Base-by-base conservation (phyloP, 148 eudicot genomes). In the Silene latifolia region DNA sequence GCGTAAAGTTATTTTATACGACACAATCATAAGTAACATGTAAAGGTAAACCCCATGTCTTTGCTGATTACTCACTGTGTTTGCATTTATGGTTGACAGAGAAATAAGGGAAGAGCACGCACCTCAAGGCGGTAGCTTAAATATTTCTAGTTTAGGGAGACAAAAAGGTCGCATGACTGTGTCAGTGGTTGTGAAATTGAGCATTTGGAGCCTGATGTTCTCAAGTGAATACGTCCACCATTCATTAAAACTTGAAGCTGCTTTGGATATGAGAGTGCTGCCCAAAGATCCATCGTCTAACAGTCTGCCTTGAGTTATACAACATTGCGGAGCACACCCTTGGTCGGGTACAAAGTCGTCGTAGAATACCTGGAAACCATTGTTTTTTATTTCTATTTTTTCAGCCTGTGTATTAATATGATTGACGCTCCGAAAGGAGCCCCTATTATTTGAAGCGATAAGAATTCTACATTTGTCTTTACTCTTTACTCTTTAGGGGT, bases 101-200 rank as follows among this genome's bases (percentile, higher is more conserved):
- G 84, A 78, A 76, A 81, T 48, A 74, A 78, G 69, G 63, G 80
- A 15, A 81, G 73, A 75, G 21, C 82, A 44, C 82, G 87, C 12
- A 76, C 80, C 19, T 5, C 48, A 47, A 73, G 80, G 15, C 77
- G 80, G 9, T 81, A 79, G 61, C 42, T 53, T 18, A 35, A 42
- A 13, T 42, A 29, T 44, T n/a, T 47, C 66, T 48, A 59, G 21
- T 53, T n/a, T 69, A 74, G 60, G 48, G 24, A 70, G 19, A 15
- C 47, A 69, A 70, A 18, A 51, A 29, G 19, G 14, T 21, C 53
- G n/a, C 13, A 4, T 24, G 53, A 48, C 53, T 53, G n/a, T n/a
- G 5, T 25, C 59, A 69, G 12, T 6, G 5, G 65, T 70, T n/a
- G 13, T 20, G 13, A 62, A 53, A 21, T 65, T 35, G 17, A 59